phyloP scores from a whole-genome alignment of 495 filamentous ascomycete species.

The Neurospora sp. region DNA sequence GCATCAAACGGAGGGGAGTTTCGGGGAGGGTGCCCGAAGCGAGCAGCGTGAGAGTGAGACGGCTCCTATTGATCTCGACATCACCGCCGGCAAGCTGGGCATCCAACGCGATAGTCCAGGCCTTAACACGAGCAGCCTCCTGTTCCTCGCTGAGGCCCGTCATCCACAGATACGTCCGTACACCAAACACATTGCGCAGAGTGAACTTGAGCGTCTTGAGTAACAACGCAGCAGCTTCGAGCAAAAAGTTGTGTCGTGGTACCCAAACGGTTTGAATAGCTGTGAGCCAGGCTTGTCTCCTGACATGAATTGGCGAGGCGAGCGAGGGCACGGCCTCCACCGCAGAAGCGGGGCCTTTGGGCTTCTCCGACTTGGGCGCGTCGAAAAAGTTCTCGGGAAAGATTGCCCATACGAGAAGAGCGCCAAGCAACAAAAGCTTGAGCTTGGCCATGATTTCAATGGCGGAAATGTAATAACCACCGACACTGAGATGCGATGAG shows the following conservation, averaged over 20 bases:
- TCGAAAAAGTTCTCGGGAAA: constrained; percentile 54
- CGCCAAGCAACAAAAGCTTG: constrained; percentile 54
- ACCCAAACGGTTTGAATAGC: constrained; percentile 91
- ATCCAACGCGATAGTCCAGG: constrained; percentile 90
- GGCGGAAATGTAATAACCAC: constrained; percentile 37
- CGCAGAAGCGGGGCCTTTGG: constrained; percentile 21
- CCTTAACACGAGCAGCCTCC: constrained; percentile 78
- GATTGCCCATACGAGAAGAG: constrained; percentile 56
- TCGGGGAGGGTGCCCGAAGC: constrained; percentile 81
- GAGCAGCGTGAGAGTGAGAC: constrained; percentile 77
- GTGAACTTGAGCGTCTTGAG: constrained; percentile 75
- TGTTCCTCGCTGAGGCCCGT: constrained; percentile 77
- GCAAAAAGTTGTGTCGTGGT: constrained; percentile 74
- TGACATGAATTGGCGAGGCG: constrained; percentile 75
- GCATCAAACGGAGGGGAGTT: constrained; percentile 77
- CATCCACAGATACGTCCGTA: constrained; percentile 61
- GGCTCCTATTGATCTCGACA: constrained; percentile 76
- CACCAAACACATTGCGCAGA: constrained; percentile 67
- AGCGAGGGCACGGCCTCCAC: constrained; percentile 53
- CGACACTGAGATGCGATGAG: constrained; percentile 31
- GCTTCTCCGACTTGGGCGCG: constrained; percentile 24
- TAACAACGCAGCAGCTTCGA: constrained; percentile 71
- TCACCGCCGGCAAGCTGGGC: constrained; percentile 93
- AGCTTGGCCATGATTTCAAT: constrained; percentile 35
- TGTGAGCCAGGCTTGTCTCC: constrained; percentile 86